Base-by-base conservation (phyloP, 2,329 filamentous ascomycete genomes). In the Albophoma yamanashiensis region DNA sequence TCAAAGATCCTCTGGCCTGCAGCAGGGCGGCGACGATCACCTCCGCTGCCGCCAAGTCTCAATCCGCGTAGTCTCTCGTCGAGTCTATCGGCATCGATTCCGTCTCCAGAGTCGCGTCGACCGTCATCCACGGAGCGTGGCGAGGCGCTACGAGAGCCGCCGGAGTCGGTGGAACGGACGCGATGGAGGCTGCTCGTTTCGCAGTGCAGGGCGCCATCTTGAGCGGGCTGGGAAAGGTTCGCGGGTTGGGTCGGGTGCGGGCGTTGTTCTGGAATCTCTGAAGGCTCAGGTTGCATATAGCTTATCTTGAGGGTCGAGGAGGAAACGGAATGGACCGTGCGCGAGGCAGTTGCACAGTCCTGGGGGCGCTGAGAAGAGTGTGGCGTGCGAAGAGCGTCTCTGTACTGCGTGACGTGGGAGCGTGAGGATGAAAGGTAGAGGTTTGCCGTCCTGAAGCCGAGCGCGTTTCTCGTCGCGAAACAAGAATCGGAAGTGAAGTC, bases 251-350 rank as follows among this genome's bases (percentile, higher is more conserved):
- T 73, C 66, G 72, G 67, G 63, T 74, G 74, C 65, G 68, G 71
- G 68, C 68, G 69, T 66, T 70, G 70, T 74, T 76, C 70, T 73
- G 75, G 74, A 78, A 69, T 75, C 71, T 78, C 76, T 67, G 69
- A 69, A 65, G 76, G 76, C 79, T 80, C 81, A 81, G 76, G 78
- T 78, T 86, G 84, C 84, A 87, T 87, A 84, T 81, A 87, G 83
- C 74, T 79, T 72, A 71, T 72, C 72, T 69, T 65, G 67, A 65
- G 67, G 69, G 67, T 71, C 64, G 67, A 67, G 69, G 68, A 66
- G 36, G 45, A 59, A 57, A 64, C 64, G 61, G 58, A 64, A 62
- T 64, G 70, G 74, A 81, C 82, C 80, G 81, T 83, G 81, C 82
- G 72, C 71, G 67, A 64, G 64, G 61, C 67, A 63, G 69, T 70